Percentiles rank a stretch among this genome's conserved stretches.
Evolutionary conservation across 208 protist species (phyloP).

Genomic region (Histomonas meleagridis): DNA sequence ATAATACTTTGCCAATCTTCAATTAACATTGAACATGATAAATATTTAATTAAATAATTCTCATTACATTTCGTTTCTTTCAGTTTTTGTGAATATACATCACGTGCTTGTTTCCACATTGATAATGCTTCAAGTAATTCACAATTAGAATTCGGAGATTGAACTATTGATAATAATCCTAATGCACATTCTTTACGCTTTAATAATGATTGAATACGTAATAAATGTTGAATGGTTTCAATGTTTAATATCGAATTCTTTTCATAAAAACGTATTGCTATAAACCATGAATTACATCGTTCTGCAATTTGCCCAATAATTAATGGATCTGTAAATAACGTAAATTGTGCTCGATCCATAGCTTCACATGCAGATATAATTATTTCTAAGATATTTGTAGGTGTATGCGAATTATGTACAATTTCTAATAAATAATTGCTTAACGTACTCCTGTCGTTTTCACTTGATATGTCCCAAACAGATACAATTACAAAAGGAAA

Average conservation of each 20-base stretch:
- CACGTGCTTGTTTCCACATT: not conserved
- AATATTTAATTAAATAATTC: not conserved
- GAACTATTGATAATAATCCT: not conserved
- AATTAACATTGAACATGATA: not conserved
- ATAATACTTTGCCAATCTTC: not conserved
- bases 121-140: not conserved
- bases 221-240: not conserved
- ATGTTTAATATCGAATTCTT: too few species aligned
- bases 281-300: not conserved
- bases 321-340: not conserved
- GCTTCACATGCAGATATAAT: not conserved
- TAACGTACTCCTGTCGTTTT: not conserved
- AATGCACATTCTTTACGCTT: conserved; percentile 13
- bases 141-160: not conserved
- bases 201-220: not conserved
- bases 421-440: not conserved
- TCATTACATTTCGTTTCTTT: not conserved
- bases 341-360: not conserved
- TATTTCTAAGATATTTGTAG: not conserved
- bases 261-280: not conserved
- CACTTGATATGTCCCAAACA: not conserved
- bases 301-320: not conserved
- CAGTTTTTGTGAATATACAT: not conserved
- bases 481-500: not conserved
- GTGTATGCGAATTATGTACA: not conserved